These are phyloP conservation scores for Euptelea pleiosperma DNA, from an alignment of 164 flowering plant species.

Conservation along the genomic window DNA sequence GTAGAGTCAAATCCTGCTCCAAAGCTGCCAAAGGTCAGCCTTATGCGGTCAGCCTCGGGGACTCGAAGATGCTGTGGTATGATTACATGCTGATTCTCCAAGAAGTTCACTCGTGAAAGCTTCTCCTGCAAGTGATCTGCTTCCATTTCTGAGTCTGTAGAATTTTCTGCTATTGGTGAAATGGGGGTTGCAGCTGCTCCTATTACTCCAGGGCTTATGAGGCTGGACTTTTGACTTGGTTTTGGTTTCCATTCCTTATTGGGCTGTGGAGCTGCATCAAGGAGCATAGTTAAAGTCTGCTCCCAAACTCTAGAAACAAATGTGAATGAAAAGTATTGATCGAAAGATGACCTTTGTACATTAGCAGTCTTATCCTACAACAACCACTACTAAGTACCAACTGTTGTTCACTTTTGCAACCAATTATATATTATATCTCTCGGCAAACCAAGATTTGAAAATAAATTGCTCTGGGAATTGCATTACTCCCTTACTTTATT, in stretches of 20 bases:
- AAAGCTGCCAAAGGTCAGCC: constrained; percentile 85
- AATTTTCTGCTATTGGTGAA: constrained; percentile 39
- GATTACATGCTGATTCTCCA: constrained; percentile 74
- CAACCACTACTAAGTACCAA: not conserved
- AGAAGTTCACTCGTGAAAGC: constrained; percentile 38
- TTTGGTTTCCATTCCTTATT: constrained; percentile 96
- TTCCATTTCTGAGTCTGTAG: constrained; percentile 34
- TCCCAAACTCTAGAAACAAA: not conserved
- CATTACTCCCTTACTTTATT: too few species aligned
- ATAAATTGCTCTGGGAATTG: too few species aligned
- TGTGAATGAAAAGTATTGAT: not conserved
- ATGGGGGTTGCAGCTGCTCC: constrained; percentile 44
- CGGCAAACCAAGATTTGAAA: too few species aligned
- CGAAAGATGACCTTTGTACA: not conserved
- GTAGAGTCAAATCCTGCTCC: constrained; percentile 53
- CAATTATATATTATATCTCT: too few species aligned
- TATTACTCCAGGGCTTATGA: constrained; percentile 44
- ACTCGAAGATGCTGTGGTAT: constrained; percentile 89
- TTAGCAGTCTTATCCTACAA: not conserved
- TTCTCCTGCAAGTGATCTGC: constrained; percentile 48
- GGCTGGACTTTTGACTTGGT: constrained; percentile 51
- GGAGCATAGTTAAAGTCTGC: not conserved
- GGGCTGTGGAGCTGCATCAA: constrained; percentile 50
- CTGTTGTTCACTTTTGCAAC: too few species aligned
- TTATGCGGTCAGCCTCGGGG: constrained; percentile 65